These are phyloP conservation scores for Withania somnifera DNA, from an alignment of 305 asterid genomes.

Conservation along the genomic window DNA sequence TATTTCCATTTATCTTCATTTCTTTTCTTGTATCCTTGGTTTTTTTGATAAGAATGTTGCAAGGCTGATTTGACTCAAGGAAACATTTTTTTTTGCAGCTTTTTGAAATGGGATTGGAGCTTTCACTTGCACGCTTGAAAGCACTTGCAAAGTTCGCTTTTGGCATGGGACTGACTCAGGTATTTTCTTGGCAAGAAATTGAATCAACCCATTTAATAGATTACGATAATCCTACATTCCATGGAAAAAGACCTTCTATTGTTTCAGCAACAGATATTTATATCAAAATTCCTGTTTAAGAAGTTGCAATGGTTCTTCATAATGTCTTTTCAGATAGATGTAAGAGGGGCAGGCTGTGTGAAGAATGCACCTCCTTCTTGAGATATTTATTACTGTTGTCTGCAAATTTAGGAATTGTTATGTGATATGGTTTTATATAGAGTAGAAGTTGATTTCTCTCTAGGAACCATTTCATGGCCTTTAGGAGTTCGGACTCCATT, in stretches of 20 bases:
- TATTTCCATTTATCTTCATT: background rate
- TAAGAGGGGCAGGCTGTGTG: background rate
- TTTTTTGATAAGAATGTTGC: background rate
- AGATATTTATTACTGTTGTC: background rate
- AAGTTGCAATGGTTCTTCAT: background rate
- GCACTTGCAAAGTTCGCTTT: slow-evolving; percentile 97
- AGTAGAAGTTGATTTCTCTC: background rate
- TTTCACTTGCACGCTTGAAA: slow-evolving; percentile 80
- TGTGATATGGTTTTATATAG: background rate
- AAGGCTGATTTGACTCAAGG: slow-evolving; percentile 14
- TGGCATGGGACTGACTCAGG: slow-evolving; percentile 96
- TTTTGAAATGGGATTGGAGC: slow-evolving; percentile 99
- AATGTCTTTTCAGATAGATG: background rate
- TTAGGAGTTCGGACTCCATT: background rate
- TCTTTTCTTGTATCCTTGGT: background rate
- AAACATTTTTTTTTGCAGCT: slow-evolving; percentile 49
- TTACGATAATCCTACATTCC: background rate
- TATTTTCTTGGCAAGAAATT: slow-evolving; percentile 8
- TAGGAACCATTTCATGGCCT: background rate
- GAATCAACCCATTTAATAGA: background rate
- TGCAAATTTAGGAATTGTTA: background rate
- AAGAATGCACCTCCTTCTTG: background rate
- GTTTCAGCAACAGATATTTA: background rate
- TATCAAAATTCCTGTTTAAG: background rate
- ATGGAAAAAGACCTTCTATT: background rate